Evolutionary conservation across 371 early-diverging fungal species (phyloP).

Genomic region (Neoconidiobolus thromboides): DNA sequence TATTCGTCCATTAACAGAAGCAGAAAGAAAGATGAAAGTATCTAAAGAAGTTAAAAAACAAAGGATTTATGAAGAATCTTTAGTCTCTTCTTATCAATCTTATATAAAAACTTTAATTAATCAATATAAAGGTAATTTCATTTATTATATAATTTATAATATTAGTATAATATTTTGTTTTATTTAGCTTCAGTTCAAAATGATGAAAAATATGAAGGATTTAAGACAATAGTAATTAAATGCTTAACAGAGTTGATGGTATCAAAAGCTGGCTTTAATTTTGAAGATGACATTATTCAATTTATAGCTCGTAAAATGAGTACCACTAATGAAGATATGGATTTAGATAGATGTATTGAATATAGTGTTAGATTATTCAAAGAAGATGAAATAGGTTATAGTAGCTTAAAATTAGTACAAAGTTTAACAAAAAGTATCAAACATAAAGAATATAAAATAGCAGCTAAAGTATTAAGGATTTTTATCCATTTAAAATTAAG

Average conservation of each 20-base stretch:
- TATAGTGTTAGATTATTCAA: conserved; percentile 54
- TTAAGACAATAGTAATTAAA: neutral
- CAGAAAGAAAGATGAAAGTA: conserved; percentile 52
- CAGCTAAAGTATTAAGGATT: conserved; percentile 21
- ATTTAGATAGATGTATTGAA: conserved; percentile 45
- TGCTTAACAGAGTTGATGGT: conserved; percentile 1
- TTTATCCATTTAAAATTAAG: neutral
- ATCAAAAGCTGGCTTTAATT: neutral
- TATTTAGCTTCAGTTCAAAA: neutral
- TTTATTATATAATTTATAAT: neutral
- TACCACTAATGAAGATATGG: neutral
- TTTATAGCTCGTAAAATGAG: neutral
- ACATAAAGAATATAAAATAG: conserved; percentile 49
- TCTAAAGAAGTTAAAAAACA: conserved; percentile 76
- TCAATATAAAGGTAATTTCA: conserved; percentile 7
- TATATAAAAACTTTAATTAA: conserved; percentile 56
- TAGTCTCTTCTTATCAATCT: conserved; percentile 59
- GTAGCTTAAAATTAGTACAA: conserved; percentile 64
- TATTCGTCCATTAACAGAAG: conserved; percentile 66
- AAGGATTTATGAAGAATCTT: conserved; percentile 63
- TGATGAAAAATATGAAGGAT: neutral
- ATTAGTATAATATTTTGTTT: neutral
- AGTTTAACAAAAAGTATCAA: conserved; percentile 70
- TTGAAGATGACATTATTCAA: neutral
- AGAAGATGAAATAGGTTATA: conserved; percentile 67